phyloP scores from a whole-genome alignment of 2,329 filamentous ascomycete genomes.

The Elsinoe arachidis region DNA sequence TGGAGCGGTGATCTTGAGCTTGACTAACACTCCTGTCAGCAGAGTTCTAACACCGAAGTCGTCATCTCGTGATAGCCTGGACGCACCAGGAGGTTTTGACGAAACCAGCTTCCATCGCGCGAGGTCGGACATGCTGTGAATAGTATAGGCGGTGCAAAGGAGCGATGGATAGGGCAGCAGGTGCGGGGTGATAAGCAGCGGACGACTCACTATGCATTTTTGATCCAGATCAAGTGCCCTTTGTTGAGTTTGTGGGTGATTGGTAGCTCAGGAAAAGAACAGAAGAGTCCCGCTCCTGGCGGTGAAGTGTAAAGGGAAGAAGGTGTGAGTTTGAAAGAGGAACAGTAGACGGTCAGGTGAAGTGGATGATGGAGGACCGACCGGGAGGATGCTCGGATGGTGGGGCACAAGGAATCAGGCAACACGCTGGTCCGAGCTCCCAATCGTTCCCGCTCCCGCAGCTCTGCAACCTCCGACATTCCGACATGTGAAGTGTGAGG shows the following conservation, averaged over 20 bases:
- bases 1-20: not conserved
- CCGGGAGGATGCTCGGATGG: not conserved
- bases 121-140: not conserved
- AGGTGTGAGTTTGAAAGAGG: not conserved
- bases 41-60: not conserved
- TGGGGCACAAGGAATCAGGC: conserved; percentile 10
- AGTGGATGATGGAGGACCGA: not conserved
- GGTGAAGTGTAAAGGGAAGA: not conserved
- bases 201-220: not conserved
- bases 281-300: not conserved
- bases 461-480: not conserved
- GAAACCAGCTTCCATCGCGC: not conserved
- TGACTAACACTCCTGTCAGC: not conserved
- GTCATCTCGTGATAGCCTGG: not conserved
- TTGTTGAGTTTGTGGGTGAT: not conserved
- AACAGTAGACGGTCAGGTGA: not conserved
- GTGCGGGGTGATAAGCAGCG: not conserved
- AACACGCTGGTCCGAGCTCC: not conserved
- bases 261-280: not conserved
- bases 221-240: not conserved
- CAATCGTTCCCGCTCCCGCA: conserved; percentile 1
- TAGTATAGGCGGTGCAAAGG: not conserved
- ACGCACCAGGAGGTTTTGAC: not conserved
- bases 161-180: not conserved
- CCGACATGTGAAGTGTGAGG: not conserved